Evolutionary conservation across 75 land plant species (phyloP), one percentile per base, ranked within the genome.

Genomic region (Gnetum montanum): DNA sequence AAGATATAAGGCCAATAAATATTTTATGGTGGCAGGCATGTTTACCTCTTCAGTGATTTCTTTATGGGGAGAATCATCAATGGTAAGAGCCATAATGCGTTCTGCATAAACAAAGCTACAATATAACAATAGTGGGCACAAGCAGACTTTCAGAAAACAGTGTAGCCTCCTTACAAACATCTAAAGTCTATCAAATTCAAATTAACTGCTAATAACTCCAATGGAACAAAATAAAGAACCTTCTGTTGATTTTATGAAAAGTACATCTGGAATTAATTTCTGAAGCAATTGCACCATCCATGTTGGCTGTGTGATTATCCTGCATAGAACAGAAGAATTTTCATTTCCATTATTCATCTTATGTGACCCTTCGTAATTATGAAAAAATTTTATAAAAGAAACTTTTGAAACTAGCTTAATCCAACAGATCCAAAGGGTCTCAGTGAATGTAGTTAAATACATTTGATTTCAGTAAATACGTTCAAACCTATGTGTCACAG

Each of bases 21-120:
- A 29, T 3, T 7, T 33, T n/a, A 34, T 16, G 2, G 8, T 16
- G 20, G 64, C 46, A 35, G 59, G 22, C 13, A 31, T 30, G 26
- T 24, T 50, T 73, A 53, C 76, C 73, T 73, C 75, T 10, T 64
- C 73, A 41, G 76, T 68, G 47, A 68, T 73, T 28, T 66, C 60
- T 24, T 35, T 34, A 46, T 73, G 76, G 3, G 76, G 76, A 36
- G 66, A 71, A 68, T 73, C 76, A 57, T 73, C 76, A 34, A 73
- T 12, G 19, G 76, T 73, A 13, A 73, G 54, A 13, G 76, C 76
- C 24, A 68, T 55, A 33, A 68, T 27, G 22, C 34, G 65, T 37
- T 73, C 76, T 73, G 72, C 45, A 12, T 38, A 12, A 57, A 44
- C 13, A 29, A 65, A 57, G 28, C 29, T 45, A 52, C 15, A 8